Evolutionary conservation across 2,329 filamentous ascomycete species (phyloP).

Genomic region (Trichoderma citrinoviride): DNA sequence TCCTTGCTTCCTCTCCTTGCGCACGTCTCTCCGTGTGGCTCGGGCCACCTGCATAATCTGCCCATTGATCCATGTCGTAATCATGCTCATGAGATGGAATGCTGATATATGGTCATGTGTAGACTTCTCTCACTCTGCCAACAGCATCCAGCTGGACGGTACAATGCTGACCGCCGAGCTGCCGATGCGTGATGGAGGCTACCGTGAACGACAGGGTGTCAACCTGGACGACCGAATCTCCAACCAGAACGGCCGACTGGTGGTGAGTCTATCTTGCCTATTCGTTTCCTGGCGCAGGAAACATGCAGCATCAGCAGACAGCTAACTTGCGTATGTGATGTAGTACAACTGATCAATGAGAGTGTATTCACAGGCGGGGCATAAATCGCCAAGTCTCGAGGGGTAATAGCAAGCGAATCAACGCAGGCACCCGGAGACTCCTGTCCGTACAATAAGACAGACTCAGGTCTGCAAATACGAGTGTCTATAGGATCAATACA

Average conservation of each 20-base stretch:
- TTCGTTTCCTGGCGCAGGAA: background rate
- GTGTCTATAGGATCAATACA: too few species aligned
- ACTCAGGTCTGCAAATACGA: too few species aligned
- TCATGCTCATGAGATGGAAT: too few species aligned
- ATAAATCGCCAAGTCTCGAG: too few species aligned
- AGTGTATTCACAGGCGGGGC: background rate
- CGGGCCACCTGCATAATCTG: background rate
- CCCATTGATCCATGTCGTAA: too few species aligned
- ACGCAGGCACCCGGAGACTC: too few species aligned
- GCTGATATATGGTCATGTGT: too few species aligned
- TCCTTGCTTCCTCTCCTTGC: background rate
- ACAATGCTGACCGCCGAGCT: constrained; percentile 13
- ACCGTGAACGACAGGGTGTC: constrained; percentile 21
- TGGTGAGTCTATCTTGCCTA: constrained; percentile 2
- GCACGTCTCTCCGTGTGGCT: background rate
- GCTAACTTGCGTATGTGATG: background rate
- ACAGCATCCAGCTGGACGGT: background rate
- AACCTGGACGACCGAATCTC: constrained; percentile 22
- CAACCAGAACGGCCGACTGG: constrained; percentile 21
- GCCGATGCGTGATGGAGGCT: background rate
- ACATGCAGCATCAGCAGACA: too few species aligned
- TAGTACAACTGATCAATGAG: background rate
- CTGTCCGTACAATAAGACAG: too few species aligned
- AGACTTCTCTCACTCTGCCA: constrained; percentile 7
- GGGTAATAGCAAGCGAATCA: too few species aligned